Evolutionary conservation across 306 rosid genomes (phyloP).

Genomic region (Lathyrus sativus): DNA sequence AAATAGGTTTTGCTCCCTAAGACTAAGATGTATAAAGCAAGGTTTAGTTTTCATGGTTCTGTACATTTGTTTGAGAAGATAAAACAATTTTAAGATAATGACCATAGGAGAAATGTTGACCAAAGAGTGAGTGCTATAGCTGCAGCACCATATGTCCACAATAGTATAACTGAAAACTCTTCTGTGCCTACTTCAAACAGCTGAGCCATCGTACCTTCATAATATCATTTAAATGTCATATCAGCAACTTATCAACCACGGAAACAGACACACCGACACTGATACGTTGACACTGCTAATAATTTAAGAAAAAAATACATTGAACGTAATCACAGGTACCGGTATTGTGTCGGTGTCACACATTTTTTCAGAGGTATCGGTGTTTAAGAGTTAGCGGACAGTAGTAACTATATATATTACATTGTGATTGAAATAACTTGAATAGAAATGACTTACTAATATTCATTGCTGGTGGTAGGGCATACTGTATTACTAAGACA

Average conservation of each 20-base stretch:
- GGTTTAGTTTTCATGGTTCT: neutral
- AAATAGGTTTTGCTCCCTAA: too few species aligned
- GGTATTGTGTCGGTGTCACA: too few species aligned
- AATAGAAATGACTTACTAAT: slow-evolving; percentile 49
- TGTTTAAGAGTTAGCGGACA: too few species aligned
- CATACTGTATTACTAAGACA: slow-evolving; percentile 69
- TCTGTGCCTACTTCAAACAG: slow-evolving; percentile 79
- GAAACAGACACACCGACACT: too few species aligned
- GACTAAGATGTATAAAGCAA: too few species aligned
- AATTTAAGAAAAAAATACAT: too few species aligned
- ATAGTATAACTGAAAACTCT: slow-evolving; percentile 72
- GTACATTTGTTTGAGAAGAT: neutral
- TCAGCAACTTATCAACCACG: neutral
- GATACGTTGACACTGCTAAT: too few species aligned
- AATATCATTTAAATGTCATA: neutral
- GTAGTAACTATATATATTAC: too few species aligned
- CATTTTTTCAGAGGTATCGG: too few species aligned
- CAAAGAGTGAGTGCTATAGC: slow-evolving; percentile 62
- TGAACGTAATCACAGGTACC: too few species aligned
- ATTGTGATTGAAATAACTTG: slow-evolving; percentile 1
- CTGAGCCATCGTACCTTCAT: slow-evolving; percentile 78
- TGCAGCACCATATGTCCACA: slow-evolving; percentile 73
- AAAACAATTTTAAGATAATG: slow-evolving; percentile 41
- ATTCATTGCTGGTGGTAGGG: slow-evolving; percentile 86
- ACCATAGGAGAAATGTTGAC: slow-evolving; percentile 64